These are phyloP conservation scores for Penicillium italicum DNA, from an alignment of 2,329 filamentous ascomycete genomes.

Conservation along the genomic window DNA sequence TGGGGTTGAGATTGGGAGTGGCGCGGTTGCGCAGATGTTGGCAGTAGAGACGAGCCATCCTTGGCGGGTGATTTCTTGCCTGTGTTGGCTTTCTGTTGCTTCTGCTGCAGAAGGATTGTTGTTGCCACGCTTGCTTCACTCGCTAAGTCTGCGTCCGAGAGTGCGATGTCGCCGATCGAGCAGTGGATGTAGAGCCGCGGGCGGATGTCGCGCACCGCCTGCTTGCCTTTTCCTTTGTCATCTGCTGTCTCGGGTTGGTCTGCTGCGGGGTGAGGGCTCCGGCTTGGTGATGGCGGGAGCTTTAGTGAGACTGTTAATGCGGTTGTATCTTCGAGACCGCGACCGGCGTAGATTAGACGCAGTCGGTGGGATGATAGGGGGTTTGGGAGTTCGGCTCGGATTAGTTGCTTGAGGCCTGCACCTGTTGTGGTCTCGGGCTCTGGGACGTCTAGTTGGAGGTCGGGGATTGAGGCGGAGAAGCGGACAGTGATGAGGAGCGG, in stretches of 20 bases:
- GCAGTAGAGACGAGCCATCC: conserved; percentile 5
- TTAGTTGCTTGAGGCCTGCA: conserved; percentile 74
- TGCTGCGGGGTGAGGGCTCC: conserved; percentile 29
- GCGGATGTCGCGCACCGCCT: conserved; percentile 49
- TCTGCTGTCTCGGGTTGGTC: conserved; percentile 11
- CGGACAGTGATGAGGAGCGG: conserved; percentile 75
- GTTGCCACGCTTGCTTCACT: conserved; percentile 55
- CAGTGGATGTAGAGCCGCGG: conserved; percentile 84
- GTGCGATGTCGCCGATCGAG: conserved; percentile 73
- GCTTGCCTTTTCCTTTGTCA: conserved; percentile 62
- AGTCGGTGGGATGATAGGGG: conserved; percentile 66
- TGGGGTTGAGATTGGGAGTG: conserved; percentile 7
- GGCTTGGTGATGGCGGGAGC: conserved; percentile 56
- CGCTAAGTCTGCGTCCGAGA: conserved; percentile 66
- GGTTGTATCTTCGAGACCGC: conserved; percentile 71
- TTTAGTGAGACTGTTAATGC: conserved; percentile 67
- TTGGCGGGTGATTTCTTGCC: background rate
- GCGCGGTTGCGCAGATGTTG: background rate
- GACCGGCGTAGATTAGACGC: conserved; percentile 85
- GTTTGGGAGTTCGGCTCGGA: conserved; percentile 66
- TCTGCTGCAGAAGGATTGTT: conserved; percentile 24
- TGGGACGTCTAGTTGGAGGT: conserved; percentile 73
- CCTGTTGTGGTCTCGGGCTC: conserved; percentile 67
- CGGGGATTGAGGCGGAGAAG: conserved; percentile 80
- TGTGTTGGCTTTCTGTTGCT: conserved; percentile 3